Percentiles rank a stretch among this genome's conserved stretches.
Conservation (phyloP, 2,329 filamentous ascomycete genomes). For the Ascochyta fabae region DNA sequence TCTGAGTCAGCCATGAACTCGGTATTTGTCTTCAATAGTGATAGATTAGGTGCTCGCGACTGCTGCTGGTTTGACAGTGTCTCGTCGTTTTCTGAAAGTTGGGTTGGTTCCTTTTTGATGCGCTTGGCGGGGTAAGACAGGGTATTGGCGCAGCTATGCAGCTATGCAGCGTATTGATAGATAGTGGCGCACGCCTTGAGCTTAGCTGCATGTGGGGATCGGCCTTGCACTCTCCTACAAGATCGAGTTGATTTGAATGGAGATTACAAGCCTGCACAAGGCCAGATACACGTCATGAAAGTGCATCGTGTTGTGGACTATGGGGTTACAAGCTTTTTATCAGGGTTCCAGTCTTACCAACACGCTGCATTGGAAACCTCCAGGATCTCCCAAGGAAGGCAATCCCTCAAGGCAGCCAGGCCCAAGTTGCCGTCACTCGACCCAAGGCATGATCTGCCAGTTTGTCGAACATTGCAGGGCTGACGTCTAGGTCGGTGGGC, state of each 20-base stretch:
- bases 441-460: slow-evolving; percentile 56
- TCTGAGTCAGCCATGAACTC: too few relatives aligned
- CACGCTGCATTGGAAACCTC: background rate
- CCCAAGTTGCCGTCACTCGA: slow-evolving; percentile 58
- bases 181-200: too few relatives aligned
- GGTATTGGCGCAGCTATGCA: too few relatives aligned
- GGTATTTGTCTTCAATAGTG: too few relatives aligned
- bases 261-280: too few relatives aligned
- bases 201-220: background rate
- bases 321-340: background rate
- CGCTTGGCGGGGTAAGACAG: too few relatives aligned
- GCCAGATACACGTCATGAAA: too few relatives aligned
- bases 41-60: too few relatives aligned
- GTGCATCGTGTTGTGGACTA: background rate
- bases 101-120: too few relatives aligned
- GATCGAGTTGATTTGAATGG: background rate
- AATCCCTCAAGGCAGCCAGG: slow-evolving; percentile 50
- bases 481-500: slow-evolving; percentile 59
- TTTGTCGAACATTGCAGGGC: slow-evolving; percentile 55
- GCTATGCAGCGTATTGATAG: too few relatives aligned
- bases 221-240: background rate
- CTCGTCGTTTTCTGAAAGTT: too few relatives aligned
- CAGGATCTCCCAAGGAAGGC: background rate
- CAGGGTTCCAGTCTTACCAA: background rate
- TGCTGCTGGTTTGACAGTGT: too few relatives aligned